Conservation (phyloP, 2,329 filamentous ascomycete species). For the Cadophora luteo-olivacea region DNA sequence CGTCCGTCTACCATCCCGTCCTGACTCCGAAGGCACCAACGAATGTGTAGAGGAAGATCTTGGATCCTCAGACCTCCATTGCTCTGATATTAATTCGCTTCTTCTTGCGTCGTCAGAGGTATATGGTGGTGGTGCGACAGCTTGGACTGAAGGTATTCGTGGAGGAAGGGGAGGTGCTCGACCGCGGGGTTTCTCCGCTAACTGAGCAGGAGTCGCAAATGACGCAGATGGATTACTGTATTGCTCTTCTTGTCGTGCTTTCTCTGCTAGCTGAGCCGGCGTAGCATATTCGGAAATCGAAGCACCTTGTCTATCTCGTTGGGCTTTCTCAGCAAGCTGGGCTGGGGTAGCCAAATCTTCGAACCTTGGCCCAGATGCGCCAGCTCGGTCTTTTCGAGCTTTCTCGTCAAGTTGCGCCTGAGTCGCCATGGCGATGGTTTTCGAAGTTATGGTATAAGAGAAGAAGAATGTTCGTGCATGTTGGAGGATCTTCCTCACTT, state of each 20-base stretch:
- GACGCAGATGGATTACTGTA: slow-evolving; percentile 1
- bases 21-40: slow-evolving; percentile 42
- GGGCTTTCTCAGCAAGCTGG: slow-evolving; percentile 6
- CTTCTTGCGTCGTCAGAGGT: slow-evolving; percentile 39
- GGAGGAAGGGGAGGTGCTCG: slow-evolving; percentile 41
- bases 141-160: slow-evolving; percentile 29
- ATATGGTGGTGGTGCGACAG: slow-evolving; percentile 40
- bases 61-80: slow-evolving; percentile 45
- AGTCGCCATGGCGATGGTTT: neutral
- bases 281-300: slow-evolving; percentile 27
- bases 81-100: slow-evolving; percentile 41
- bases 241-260: slow-evolving; percentile 24
- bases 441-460: neutral
- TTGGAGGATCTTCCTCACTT: neutral
- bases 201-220: slow-evolving; percentile 30
- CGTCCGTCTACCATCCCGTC: slow-evolving; percentile 50
- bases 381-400: slow-evolving; percentile 6
- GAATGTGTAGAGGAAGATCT: slow-evolving; percentile 45
- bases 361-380: slow-evolving; percentile 11
- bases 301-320: slow-evolving; percentile 1
- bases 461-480: neutral
- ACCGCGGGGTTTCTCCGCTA: slow-evolving; percentile 29
- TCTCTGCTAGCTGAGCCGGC: slow-evolving; percentile 33
- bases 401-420: slow-evolving; percentile 20
- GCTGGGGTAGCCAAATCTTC: slow-evolving; percentile 7